Percentiles rank a stretch among this genome's conserved stretches.
These are phyloP conservation scores for Rhizopus sp. DNA, from an alignment of 371 early-diverging fungal genomes.

Conservation along the genomic window DNA sequence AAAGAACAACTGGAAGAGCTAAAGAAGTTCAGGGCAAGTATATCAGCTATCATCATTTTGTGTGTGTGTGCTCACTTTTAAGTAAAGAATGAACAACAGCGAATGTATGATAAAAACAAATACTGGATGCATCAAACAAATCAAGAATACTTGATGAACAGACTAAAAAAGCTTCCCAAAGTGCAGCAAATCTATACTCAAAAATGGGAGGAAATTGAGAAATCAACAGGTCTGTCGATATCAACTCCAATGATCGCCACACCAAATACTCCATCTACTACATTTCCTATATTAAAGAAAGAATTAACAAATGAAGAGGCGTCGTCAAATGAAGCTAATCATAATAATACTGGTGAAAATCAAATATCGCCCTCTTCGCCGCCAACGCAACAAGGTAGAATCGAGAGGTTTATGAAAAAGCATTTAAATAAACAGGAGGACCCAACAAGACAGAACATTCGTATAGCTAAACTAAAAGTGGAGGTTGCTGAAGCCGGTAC, in stretches of 20 bases:
- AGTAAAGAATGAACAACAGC: slow-evolving; percentile 25
- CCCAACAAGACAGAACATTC: slow-evolving; percentile 19
- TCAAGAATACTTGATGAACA: slow-evolving; percentile 19
- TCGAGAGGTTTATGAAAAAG: slow-evolving; percentile 33
- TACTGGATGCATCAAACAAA: slow-evolving; percentile 24
- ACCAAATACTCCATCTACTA: slow-evolving; percentile 7
- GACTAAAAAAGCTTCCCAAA: slow-evolving; percentile 23
- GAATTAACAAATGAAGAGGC: neutral
- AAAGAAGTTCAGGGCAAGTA: slow-evolving; percentile 19
- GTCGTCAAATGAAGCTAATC: neutral
- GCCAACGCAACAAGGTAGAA: slow-evolving; percentile 21
- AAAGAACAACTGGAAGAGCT: slow-evolving; percentile 15
- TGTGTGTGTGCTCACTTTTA: neutral
- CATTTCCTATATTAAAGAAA: slow-evolving; percentile 4
- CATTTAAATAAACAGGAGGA: slow-evolving; percentile 27
- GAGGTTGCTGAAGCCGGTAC: slow-evolving; percentile 32
- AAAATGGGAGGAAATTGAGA: slow-evolving; percentile 36
- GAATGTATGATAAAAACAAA: slow-evolving; percentile 18
- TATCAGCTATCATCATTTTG: neutral
- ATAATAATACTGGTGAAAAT: neutral
- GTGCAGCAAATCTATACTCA: slow-evolving; percentile 24
- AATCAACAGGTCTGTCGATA: slow-evolving; percentile 13
- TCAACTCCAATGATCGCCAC: slow-evolving; percentile 23
- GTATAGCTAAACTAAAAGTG: slow-evolving; percentile 30
- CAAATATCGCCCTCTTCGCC: slow-evolving; percentile 1